phyloP scores from a whole-genome alignment of 352 stramenopile genomes.

The Halophytophthora polymorphica region DNA sequence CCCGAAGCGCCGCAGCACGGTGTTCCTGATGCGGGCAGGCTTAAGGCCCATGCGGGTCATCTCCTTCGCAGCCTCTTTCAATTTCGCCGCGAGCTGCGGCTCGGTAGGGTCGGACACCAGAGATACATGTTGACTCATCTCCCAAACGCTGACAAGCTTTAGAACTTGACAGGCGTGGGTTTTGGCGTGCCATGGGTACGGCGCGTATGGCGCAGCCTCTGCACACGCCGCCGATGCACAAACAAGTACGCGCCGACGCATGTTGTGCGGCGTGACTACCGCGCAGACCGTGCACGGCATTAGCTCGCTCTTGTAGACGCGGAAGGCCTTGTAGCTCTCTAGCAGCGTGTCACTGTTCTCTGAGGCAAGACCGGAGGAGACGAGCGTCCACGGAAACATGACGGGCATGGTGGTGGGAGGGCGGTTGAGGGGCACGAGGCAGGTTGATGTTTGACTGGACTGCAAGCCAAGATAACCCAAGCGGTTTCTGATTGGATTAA shows the following conservation, averaged over 20 bases:
- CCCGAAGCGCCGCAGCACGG: background rate
- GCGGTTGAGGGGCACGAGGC: too few species aligned
- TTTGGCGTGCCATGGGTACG: background rate
- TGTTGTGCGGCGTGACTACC: slow-evolving; percentile 1
- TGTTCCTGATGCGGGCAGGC: background rate
- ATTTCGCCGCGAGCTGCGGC: background rate
- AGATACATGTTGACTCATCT: slow-evolving; percentile 1
- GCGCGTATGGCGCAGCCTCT: background rate
- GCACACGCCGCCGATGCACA: background rate
- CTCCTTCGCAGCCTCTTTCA: slow-evolving; percentile 1
- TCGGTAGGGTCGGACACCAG: background rate
- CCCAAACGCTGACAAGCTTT: slow-evolving; percentile 1
- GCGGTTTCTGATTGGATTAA: too few species aligned
- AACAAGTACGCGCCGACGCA: slow-evolving; percentile 1
- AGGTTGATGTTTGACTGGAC: too few species aligned
- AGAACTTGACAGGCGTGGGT: background rate
- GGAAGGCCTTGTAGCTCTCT: too few species aligned
- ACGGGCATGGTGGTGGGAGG: too few species aligned
- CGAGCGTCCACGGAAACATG: too few species aligned
- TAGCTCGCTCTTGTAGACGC: too few species aligned
- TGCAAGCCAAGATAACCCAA: too few species aligned
- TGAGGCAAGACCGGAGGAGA: too few species aligned
- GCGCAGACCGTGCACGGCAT: too few species aligned
- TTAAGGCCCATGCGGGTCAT: slow-evolving; percentile 1
- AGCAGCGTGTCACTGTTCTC: too few species aligned